A percentile compares a stretch with the other conserved stretches of the same genome.
Conservation (phyloP, 352 stramenopile genomes). For the Pythium aphanidermatum region DNA sequence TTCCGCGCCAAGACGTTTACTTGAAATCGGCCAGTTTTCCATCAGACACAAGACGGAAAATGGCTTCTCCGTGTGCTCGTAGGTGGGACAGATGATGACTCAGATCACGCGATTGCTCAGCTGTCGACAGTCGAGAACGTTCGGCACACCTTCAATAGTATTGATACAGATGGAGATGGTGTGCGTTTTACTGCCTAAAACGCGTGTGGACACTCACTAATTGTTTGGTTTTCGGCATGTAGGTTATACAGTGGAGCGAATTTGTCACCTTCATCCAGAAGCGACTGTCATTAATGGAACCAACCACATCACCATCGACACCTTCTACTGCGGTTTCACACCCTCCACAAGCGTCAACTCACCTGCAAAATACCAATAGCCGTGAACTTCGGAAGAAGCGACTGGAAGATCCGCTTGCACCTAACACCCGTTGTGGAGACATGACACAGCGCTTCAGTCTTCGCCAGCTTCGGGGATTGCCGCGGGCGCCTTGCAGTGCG, state of each 20-base stretch:
- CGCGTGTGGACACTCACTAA: not conserved
- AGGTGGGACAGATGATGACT: slow-evolving; percentile 2
- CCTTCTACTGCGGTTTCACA: too few species aligned
- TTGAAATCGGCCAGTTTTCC: too few species aligned
- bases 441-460: slow-evolving; percentile 2
- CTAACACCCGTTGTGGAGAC: not conserved
- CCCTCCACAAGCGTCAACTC: not conserved
- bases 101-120: not conserved
- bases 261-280: slow-evolving; percentile 41
- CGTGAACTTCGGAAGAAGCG: slow-evolving; percentile 13
- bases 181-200: not conserved
- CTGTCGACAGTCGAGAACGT: slow-evolving; percentile 17
- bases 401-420: slow-evolving; percentile 7
- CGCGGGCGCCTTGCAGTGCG: too few species aligned
- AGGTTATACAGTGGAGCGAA: slow-evolving; percentile 46
- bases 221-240: too few species aligned
- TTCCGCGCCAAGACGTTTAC: not conserved
- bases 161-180: slow-evolving; percentile 54
- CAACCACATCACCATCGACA: too few species aligned
- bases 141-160: too few species aligned
- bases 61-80: slow-evolving; percentile 31
- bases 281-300: slow-evolving; percentile 10
- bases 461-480: too few species aligned
- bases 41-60: slow-evolving; percentile 28
- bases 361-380: not conserved